Conservation (phyloP, 345 rosid genomes). For the Ceriops decandra region DNA sequence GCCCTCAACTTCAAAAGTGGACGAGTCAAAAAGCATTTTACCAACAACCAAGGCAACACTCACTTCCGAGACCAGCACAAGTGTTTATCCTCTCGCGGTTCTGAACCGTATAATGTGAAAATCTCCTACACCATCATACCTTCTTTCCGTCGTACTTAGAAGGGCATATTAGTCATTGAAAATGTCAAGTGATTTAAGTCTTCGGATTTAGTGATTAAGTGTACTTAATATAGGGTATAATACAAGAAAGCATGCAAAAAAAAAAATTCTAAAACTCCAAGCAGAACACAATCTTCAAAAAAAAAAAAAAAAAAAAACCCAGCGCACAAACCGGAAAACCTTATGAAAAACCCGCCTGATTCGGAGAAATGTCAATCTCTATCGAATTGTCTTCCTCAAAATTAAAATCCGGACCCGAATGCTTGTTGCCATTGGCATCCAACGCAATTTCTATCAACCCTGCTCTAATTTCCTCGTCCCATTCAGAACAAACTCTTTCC, state of each 20-base stretch:
- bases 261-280: no score
- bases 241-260: background rate
- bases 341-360: background rate
- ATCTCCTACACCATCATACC: background rate
- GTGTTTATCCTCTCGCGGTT: no score
- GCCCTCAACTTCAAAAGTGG: no score
- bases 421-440: slow-evolving; percentile 22
- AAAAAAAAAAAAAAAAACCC: background rate
- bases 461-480: slow-evolving; percentile 60
- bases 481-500: slow-evolving; percentile 33
- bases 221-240: slow-evolving; percentile 7
- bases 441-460: slow-evolving; percentile 68
- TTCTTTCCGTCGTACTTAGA: background rate
- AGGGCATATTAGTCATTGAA: slow-evolving; percentile 17
- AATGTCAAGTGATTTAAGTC: background rate
- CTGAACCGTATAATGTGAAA: no score
- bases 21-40: no score
- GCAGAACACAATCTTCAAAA: background rate
- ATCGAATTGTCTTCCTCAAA: slow-evolving; percentile 69
- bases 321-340: background rate
- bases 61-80: no score
- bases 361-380: slow-evolving; percentile 61
- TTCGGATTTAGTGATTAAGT: slow-evolving; percentile 21
- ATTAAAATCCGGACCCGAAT: slow-evolving; percentile 22
- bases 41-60: no score